Evolutionary conservation across 2,329 filamentous ascomycete genomes (phyloP).

Genomic region (Epichloe coenophiala): DNA sequence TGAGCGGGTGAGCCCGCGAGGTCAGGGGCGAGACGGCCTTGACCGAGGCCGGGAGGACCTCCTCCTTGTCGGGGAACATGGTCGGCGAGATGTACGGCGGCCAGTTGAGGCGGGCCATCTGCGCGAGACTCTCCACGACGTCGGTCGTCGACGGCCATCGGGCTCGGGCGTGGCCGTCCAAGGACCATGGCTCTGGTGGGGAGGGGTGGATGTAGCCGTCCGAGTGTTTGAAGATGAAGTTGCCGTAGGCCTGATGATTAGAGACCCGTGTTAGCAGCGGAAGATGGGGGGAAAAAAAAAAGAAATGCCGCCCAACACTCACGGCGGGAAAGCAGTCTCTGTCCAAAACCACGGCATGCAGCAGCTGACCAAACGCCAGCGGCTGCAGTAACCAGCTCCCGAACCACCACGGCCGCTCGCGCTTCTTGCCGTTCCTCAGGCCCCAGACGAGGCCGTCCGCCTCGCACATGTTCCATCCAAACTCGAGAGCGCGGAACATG

Average conservation of each 20-base stretch:
- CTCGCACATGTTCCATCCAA: conserved; percentile 72
- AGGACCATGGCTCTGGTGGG: conserved; percentile 58
- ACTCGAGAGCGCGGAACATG: conserved; percentile 71
- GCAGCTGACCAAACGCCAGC: conserved; percentile 59
- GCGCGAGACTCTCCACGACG: conserved; percentile 67
- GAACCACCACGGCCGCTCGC: conserved; percentile 61
- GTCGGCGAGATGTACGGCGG: conserved; percentile 78
- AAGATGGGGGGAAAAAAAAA: background rate
- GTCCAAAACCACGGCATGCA: conserved; percentile 67
- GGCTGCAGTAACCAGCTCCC: conserved; percentile 75
- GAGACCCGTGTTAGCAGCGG: too few species aligned
- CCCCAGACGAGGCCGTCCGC: conserved; percentile 57
- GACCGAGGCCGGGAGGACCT: conserved; percentile 52
- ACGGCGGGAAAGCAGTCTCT: conserved; percentile 57
- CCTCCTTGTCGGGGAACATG: conserved; percentile 59
- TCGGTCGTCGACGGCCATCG: conserved; percentile 65
- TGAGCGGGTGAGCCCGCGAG: conserved; percentile 73
- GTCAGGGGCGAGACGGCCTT: conserved; percentile 62
- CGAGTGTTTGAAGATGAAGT: conserved; percentile 55
- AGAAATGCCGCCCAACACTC: conserved; percentile 11
- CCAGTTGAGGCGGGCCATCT: conserved; percentile 73
- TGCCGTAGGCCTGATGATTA: conserved; percentile 14
- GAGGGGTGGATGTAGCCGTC: conserved; percentile 61
- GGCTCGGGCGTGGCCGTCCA: conserved; percentile 35
- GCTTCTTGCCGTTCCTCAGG: conserved; percentile 36